Evolutionary conservation across 805 yeast genomes (phyloP).

Genomic region (Monosporozyma siamensis): DNA sequence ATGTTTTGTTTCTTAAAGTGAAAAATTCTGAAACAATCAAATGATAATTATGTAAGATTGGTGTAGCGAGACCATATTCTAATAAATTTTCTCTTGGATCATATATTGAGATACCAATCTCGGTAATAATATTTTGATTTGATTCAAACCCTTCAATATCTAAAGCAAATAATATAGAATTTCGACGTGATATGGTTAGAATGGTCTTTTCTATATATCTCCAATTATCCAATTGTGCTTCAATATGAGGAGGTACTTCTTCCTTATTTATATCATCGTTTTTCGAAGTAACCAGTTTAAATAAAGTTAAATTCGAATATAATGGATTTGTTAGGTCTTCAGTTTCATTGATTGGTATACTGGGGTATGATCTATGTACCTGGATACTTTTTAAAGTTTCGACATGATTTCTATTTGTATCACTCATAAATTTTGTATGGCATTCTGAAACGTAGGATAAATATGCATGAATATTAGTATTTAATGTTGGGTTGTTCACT

Average conservation of each 20-base stretch:
- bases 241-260: not conserved
- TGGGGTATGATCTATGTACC: not conserved
- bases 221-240: conserved; percentile 8
- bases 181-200: conserved; percentile 14
- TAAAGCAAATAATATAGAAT: conserved; percentile 34
- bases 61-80: conserved; percentile 26
- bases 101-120: conserved; percentile 47
- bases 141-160: conserved; percentile 52
- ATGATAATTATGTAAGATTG: conserved; percentile 35
- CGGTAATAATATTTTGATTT: conserved; percentile 37
- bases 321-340: not conserved
- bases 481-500: not conserved
- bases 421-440: not conserved
- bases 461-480: not conserved
- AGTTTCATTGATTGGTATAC: not conserved
- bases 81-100: conserved; percentile 40
- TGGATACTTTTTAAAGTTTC: conserved; percentile 1
- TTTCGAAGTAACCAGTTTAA: not conserved
- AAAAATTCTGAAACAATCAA: conserved; percentile 38
- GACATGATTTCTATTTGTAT: not conserved
- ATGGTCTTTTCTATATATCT: conserved; percentile 17
- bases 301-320: not conserved
- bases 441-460: not conserved
- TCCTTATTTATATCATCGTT: not conserved
- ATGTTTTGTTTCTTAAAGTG: conserved; percentile 39